Conservation (phyloP, 768 basidiomycete species). For the Tricholoma saponaceum region DNA sequence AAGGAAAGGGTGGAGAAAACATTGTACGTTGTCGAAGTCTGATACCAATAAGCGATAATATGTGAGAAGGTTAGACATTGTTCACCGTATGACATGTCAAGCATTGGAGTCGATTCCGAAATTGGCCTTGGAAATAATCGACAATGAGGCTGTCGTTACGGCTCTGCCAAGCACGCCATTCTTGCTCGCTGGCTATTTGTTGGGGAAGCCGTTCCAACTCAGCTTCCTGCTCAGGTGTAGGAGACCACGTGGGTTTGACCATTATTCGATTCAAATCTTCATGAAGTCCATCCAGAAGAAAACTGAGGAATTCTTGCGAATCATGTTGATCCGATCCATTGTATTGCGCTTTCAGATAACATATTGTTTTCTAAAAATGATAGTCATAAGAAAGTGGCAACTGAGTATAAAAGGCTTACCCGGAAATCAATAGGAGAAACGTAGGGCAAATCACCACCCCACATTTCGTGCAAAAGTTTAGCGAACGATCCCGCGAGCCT, state of each 20-base stretch:
- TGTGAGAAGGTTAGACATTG: constrained; percentile 5
- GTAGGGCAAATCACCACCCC: constrained; percentile 82
- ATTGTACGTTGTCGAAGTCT: constrained; percentile 98
- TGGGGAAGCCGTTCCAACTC: constrained; percentile 84
- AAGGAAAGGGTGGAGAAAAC: constrained; percentile 93
- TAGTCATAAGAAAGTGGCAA: not conserved
- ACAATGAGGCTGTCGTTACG: constrained; percentile 93
- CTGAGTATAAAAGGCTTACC: constrained; percentile 39
- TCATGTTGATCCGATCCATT: constrained; percentile 91
- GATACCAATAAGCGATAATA: constrained; percentile 2
- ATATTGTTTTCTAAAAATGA: not conserved
- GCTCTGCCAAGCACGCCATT: constrained; percentile 88
- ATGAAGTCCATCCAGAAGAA: constrained; percentile 89
- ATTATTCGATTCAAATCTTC: constrained; percentile 86
- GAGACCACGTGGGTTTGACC: constrained; percentile 57
- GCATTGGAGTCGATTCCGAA: constrained; percentile 85
- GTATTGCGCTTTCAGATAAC: constrained; percentile 46
- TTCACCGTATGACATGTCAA: constrained; percentile 83
- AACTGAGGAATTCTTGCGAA: constrained; percentile 94
- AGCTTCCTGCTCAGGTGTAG: constrained; percentile 78
- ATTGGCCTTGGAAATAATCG: constrained; percentile 97
- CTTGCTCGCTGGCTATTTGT: constrained; percentile 86
- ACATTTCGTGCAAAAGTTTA: constrained; percentile 78
- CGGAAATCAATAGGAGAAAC: constrained; percentile 81
- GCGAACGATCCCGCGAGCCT: constrained; percentile 79